Base-by-base conservation (phyloP, 108 stramenopile species). In the Fistulifera pelliculosa region DNA sequence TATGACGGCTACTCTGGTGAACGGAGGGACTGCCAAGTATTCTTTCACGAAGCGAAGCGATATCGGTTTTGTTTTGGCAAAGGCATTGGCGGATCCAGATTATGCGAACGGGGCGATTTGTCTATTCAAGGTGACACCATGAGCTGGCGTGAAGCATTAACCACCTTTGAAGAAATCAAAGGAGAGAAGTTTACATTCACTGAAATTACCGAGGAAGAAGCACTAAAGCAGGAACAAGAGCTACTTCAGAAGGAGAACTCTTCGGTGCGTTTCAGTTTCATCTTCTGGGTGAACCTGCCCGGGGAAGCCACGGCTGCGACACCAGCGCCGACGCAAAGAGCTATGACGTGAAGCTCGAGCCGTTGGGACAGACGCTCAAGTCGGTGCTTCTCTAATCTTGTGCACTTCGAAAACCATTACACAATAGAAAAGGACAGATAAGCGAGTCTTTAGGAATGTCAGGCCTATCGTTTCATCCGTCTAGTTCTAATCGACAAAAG, bases 51-150 rank as follows among this genome's bases (percentile, higher is more conserved):
- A 18, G 16, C 56, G 62, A 41, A 31, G 26, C 16, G 62, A 63
- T 58, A 63, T 63, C 27, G 62, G 62, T 7, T 45, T 19, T 16
- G 56, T 63, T 17, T 35, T 56, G 41, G 62, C 62, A 6, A 63
- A 56, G 56, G 60, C 60, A 4, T 51, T 61, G 53, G 38, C 52
- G 10, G 60, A 61, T 39, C 60, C 60, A 10, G 39, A 53, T 15
- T 56, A 56, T 14, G 18, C 10, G 23, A 45, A 58, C 4, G 62
- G 56, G 5, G 55, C 42, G 12, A 11, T 18, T 31, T 63, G 7
- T 28, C 27, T n/a, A 63, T 63, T 7, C 56, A 63, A 27, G 56
- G 57, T 17, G 62, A 63, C 56, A n/a, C 6, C 28, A 58, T 42
- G 57, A n/a, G 56, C 10, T 63, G 38, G 41, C 42, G 21, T 4